These are phyloP conservation scores for Powellomyces hirtus DNA, from an alignment of 192 early-diverging fungal species.

Conservation along the genomic window DNA sequence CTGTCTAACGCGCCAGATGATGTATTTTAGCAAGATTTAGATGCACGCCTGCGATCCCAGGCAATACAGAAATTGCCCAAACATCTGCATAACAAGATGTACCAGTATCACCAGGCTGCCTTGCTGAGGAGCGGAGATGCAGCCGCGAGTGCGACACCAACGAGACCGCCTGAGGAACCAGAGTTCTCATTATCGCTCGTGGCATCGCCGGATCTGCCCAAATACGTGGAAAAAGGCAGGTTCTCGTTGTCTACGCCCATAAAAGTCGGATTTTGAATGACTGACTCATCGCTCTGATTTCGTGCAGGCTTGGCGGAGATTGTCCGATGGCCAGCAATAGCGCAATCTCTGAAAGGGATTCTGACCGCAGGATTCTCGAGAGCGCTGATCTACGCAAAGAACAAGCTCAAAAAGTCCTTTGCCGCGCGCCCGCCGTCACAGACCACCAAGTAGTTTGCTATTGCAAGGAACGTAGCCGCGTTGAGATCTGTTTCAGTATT, in stretches of 20 bases:
- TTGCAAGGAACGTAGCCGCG: too few species aligned
- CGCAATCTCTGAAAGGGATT: slow-evolving; percentile 90
- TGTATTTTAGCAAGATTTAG: slow-evolving; percentile 31
- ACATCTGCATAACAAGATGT: slow-evolving; percentile 58
- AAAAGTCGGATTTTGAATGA: slow-evolving; percentile 11
- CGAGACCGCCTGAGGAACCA: slow-evolving; percentile 32
- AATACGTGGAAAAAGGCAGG: slow-evolving; percentile 48
- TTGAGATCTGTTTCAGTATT: too few species aligned
- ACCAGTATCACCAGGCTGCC: slow-evolving; percentile 16
- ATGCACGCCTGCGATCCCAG: slow-evolving; percentile 52
- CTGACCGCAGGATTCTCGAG: slow-evolving; percentile 73
- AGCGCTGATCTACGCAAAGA: slow-evolving; percentile 34
- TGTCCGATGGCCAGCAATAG: slow-evolving; percentile 76
- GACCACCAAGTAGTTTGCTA: too few species aligned
- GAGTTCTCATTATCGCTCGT: slow-evolving; percentile 45
- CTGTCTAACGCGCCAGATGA: not conserved
- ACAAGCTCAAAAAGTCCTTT: slow-evolving; percentile 34
- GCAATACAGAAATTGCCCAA: slow-evolving; percentile 83
- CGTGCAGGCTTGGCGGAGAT: slow-evolving; percentile 60
- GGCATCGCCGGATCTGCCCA: slow-evolving; percentile 29
- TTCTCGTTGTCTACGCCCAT: too few species aligned
- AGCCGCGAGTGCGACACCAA: slow-evolving; percentile 22
- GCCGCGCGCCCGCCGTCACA: not conserved
- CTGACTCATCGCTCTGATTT: slow-evolving; percentile 21
- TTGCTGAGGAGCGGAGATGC: slow-evolving; percentile 42